A percentile compares a stretch with the other conserved stretches of the same genome.
These are phyloP conservation scores for Penicillium parvum DNA, from an alignment of 495 filamentous ascomycete genomes.

Conservation along the genomic window DNA sequence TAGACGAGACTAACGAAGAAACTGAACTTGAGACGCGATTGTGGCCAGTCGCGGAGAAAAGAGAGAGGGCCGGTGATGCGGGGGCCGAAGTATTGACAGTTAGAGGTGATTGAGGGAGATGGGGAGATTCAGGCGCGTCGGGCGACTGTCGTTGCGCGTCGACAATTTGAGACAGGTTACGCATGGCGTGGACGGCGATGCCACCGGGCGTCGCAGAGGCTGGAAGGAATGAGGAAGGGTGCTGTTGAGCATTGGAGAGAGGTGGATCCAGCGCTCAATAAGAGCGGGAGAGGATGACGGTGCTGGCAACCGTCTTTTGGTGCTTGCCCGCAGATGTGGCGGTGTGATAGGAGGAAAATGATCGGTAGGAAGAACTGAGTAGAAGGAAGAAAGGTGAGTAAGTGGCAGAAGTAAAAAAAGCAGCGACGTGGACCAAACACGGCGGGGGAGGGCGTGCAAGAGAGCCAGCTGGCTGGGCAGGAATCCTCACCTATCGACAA, in stretches of 20 bases:
- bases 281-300: conserved; percentile 4
- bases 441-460: background rate
- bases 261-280: conserved; percentile 6
- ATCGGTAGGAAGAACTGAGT: background rate
- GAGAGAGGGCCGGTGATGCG: conserved; percentile 41
- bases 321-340: conserved; percentile 7
- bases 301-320: background rate
- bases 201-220: conserved; percentile 12
- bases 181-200: conserved; percentile 17
- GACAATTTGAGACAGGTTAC: conserved; percentile 17
- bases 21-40: conserved; percentile 52
- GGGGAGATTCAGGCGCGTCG: conserved; percentile 21
- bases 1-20: conserved; percentile 56
- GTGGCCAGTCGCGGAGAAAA: conserved; percentile 40
- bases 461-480: conserved; percentile 25
- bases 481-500: conserved; percentile 20
- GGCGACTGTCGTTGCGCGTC: conserved; percentile 19
- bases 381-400: conserved; percentile 2
- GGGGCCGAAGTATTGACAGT: conserved; percentile 38
- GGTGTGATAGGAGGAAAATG: conserved; percentile 20
- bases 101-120: conserved; percentile 26
- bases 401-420: conserved; percentile 4
- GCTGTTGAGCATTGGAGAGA: conserved; percentile 18
- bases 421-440: conserved; percentile 19
- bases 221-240: conserved; percentile 6